A percentile compares a stretch with the other conserved stretches of the same genome.
Evolutionary conservation across 352 stramenopile species (phyloP).

Genomic region (Phytophthora megakarya): DNA sequence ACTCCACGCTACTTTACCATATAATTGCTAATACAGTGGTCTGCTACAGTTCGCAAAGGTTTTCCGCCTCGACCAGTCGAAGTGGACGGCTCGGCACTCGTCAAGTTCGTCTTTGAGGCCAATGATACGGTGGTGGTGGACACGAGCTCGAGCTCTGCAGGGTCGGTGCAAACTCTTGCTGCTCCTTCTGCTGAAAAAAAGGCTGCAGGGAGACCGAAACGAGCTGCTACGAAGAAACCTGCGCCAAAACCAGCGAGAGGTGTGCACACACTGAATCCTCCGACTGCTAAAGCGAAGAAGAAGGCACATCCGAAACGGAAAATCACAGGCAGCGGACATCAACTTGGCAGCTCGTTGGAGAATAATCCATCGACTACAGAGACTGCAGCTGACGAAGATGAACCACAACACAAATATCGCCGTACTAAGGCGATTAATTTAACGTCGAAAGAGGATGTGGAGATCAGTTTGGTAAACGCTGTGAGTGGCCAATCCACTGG

Average conservation of each 20-base stretch:
- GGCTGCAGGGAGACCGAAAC: conserved; percentile 9
- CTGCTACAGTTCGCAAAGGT: conserved; percentile 57
- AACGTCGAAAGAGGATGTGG: conserved; percentile 81
- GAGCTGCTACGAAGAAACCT: conserved; percentile 33
- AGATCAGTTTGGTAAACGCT: conserved; percentile 60
- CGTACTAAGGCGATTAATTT: conserved; percentile 61
- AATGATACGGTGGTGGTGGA: conserved; percentile 80
- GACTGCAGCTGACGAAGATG: conserved; percentile 20
- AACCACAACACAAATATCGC: conserved; percentile 51
- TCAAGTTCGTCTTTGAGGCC: conserved; percentile 58
- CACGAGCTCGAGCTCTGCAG: conserved; percentile 10
- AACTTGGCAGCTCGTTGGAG: conserved; percentile 62
- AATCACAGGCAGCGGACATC: conserved; percentile 48
- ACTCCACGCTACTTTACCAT: background rate
- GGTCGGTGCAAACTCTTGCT: conserved; percentile 15
- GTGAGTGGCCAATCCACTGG: conserved; percentile 62
- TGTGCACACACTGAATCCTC: conserved; percentile 57
- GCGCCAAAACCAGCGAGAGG: conserved; percentile 16
- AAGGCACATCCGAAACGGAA: conserved; percentile 45
- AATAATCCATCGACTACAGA: conserved; percentile 12
- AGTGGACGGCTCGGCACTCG: conserved; percentile 37
- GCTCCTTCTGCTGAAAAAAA: conserved; percentile 15
- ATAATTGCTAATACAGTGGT: background rate
- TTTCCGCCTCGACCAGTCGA: conserved; percentile 63
- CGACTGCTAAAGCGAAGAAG: conserved; percentile 25